Conservation (phyloP, 1,139 yeast species). For the Spathaspora jeffriesii region DNA sequence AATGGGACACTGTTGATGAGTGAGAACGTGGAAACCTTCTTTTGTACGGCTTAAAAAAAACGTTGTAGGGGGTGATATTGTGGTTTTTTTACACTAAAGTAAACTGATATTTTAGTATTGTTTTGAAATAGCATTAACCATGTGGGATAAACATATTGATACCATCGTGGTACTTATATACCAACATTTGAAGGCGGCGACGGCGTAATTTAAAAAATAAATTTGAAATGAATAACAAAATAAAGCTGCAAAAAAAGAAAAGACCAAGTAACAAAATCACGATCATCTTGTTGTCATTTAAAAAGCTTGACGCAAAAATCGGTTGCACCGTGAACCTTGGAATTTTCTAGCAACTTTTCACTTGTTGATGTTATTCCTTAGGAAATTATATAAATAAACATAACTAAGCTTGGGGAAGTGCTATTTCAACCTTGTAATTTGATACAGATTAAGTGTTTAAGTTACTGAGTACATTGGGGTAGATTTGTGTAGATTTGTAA, state of each 20-base stretch:
- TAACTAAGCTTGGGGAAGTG: background rate
- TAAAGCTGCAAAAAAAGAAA: conserved; percentile 1
- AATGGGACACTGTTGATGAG: too few relatives aligned
- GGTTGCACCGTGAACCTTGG: background rate
- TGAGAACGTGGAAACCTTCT: background rate
- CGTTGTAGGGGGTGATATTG: background rate
- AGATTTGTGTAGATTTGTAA: too few relatives aligned
- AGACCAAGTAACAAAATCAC: background rate
- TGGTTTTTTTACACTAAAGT: too few relatives aligned
- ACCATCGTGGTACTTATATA: conserved; percentile 1
- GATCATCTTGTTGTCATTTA: too few relatives aligned
- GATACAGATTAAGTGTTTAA: too few relatives aligned
- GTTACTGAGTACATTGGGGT: too few relatives aligned
- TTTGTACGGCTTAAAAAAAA: background rate
- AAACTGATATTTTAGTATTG: background rate
- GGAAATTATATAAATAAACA: too few relatives aligned
- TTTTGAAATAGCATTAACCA: background rate
- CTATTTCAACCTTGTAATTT: too few relatives aligned
- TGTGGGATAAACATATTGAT: background rate
- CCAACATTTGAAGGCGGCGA: background rate
- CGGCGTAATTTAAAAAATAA: background rate
- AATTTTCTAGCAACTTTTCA: too few relatives aligned
- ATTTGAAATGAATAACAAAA: background rate
- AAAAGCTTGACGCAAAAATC: background rate
- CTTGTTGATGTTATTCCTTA: too few relatives aligned